A percentile compares a stretch with the other conserved stretches of the same genome.
Evolutionary conservation across 2,329 filamentous ascomycete genomes (phyloP).

Genomic region (Exophiala alcalophila): DNA sequence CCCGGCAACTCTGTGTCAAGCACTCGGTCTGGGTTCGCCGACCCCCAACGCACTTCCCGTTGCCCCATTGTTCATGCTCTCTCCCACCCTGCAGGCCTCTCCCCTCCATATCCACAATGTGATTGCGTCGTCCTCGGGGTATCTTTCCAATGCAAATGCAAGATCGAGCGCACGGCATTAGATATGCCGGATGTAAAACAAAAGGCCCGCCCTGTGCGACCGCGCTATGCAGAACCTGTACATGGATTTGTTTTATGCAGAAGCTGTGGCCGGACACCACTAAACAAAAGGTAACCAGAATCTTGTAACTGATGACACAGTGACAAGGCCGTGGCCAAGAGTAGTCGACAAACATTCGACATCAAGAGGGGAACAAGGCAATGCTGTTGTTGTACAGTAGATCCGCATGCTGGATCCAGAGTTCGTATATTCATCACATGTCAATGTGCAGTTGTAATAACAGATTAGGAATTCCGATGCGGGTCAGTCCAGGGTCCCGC

Average conservation of each 20-base stretch:
- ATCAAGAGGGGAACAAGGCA: not conserved
- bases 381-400: conserved; percentile 18
- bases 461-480: no score
- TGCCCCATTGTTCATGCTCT: not conserved
- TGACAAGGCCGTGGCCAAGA: no score
- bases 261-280: conserved; percentile 13
- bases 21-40: no score
- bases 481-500: no score
- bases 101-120: conserved; percentile 6
- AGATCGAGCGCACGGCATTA: conserved; percentile 19
- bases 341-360: not conserved
- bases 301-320: no score
- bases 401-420: conserved; percentile 10
- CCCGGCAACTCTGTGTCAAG: no score
- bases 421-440: conserved; percentile 19
- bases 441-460: conserved; percentile 14
- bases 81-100: not conserved
- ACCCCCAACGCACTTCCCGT: not conserved
- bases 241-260: conserved; percentile 19
- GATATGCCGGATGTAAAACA: conserved; percentile 11
- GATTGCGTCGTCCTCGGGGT: conserved; percentile 27
- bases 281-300: conserved; percentile 6
- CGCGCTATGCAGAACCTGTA: conserved; percentile 27
- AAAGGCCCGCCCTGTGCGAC: conserved; percentile 10
- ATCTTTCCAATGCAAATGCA: conserved; percentile 31